Evolutionary conservation across 2,329 filamentous ascomycete genomes (phyloP).

Genomic region (Cladobotryum mycophilum): DNA sequence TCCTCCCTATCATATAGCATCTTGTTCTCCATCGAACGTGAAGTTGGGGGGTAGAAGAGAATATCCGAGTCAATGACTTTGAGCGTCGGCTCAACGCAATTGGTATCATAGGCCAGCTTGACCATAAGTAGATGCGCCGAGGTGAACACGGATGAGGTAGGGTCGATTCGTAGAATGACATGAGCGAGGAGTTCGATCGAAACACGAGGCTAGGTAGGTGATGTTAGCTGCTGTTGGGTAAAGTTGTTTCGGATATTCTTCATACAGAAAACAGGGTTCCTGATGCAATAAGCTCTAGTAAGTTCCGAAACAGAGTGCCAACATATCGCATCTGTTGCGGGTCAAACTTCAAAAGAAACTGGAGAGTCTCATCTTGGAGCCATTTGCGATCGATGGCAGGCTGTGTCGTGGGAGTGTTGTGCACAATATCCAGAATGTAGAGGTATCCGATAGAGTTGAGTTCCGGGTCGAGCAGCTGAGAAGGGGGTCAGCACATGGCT

Average conservation of each 20-base stretch:
- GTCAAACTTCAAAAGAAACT: conserved; percentile 45
- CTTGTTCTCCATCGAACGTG: conserved; percentile 28
- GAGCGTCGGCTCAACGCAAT: conserved; percentile 48
- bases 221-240: conserved; percentile 5
- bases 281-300: conserved; percentile 36
- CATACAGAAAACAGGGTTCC: conserved; percentile 39
- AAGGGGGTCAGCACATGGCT: not conserved
- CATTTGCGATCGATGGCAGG: conserved; percentile 24
- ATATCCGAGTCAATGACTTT: conserved; percentile 59
- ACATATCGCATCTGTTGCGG: conserved; percentile 47
- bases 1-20: conserved; percentile 42
- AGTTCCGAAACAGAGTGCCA: conserved; percentile 34
- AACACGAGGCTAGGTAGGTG: conserved; percentile 35
- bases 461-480: conserved; percentile 41
- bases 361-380: conserved; percentile 36
- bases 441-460: conserved; percentile 48
- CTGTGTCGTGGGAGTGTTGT: conserved; percentile 21
- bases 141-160: conserved; percentile 60
- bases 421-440: conserved; percentile 37
- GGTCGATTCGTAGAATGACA: conserved; percentile 61
- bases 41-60: conserved; percentile 48
- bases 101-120: conserved; percentile 51
- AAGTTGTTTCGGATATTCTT: not conserved
- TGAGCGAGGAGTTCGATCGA: conserved; percentile 39
- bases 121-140: conserved; percentile 53